Conservation (phyloP, 1,284 basidiomycete genomes). For the Veloporphyrellus conicus region DNA sequence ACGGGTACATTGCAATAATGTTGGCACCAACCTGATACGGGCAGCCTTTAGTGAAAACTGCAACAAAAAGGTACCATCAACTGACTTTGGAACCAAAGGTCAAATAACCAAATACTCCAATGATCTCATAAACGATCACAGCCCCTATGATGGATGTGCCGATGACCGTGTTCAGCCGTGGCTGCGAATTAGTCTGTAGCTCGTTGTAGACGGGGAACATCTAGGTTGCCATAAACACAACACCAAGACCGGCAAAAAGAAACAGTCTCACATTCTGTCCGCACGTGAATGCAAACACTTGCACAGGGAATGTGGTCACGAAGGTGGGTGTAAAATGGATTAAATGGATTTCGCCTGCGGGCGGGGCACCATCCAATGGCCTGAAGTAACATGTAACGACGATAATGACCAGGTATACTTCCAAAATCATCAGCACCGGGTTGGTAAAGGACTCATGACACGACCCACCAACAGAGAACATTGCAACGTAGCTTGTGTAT, state of each 20-base stretch:
- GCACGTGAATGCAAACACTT: slow-evolving; percentile 93
- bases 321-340: slow-evolving; percentile 75
- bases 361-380: slow-evolving; percentile 58
- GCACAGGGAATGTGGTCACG: slow-evolving; percentile 86
- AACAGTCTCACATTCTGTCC: slow-evolving; percentile 72
- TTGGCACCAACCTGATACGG: slow-evolving; percentile 72
- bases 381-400: slow-evolving; percentile 72
- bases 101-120: slow-evolving; percentile 86
- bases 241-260: slow-evolving; percentile 8
- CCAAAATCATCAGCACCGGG: slow-evolving; percentile 3
- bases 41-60: slow-evolving; percentile 4
- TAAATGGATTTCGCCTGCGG: slow-evolving; percentile 62
- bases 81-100: slow-evolving; percentile 86
- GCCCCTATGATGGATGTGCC: slow-evolving; percentile 81
- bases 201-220: slow-evolving; percentile 95
- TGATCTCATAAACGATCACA: slow-evolving; percentile 75
- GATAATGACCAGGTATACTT: slow-evolving; percentile 71
- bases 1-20: slow-evolving; percentile 93
- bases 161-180: slow-evolving; percentile 84
- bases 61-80: background rate
- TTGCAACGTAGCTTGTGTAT: slow-evolving; percentile 80
- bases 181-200: slow-evolving; percentile 75
- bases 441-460: background rate
- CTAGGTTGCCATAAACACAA: slow-evolving; percentile 39
- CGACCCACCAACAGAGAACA: slow-evolving; percentile 76